These are phyloP conservation scores for Exophiala lecanii-corni DNA, from an alignment of 2,329 filamentous ascomycete genomes.

Conservation along the genomic window DNA sequence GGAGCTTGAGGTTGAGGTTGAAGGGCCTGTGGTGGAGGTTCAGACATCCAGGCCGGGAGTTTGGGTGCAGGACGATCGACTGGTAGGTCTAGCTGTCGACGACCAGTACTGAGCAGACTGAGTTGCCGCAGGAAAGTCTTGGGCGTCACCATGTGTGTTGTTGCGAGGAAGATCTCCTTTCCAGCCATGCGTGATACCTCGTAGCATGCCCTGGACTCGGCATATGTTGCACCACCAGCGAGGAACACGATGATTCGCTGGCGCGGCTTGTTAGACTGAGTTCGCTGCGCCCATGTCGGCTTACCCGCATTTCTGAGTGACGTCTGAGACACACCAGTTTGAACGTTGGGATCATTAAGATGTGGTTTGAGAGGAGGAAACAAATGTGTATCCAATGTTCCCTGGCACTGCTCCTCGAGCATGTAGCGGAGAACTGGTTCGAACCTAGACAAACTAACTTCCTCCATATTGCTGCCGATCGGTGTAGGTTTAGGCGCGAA, in stretches of 20 bases:
- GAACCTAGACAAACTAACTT: constrained; percentile 81
- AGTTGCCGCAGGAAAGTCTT: constrained; percentile 77
- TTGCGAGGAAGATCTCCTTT: constrained; percentile 81
- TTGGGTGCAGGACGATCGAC: constrained; percentile 73
- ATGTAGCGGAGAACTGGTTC: constrained; percentile 77
- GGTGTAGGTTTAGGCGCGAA: constrained; percentile 55
- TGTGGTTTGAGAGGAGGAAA: constrained; percentile 74
- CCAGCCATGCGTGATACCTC: constrained; percentile 68
- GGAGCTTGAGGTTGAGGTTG: constrained; percentile 22
- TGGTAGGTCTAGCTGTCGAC: constrained; percentile 72
- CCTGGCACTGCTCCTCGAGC: constrained; percentile 68
- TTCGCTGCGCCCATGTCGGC: constrained; percentile 87
- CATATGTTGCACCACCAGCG: constrained; percentile 91
- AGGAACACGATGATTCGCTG: constrained; percentile 92
- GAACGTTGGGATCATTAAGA: constrained; percentile 42
- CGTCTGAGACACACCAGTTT: constrained; percentile 56
- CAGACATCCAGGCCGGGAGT: constrained; percentile 74
- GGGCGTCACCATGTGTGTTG: constrained; percentile 89
- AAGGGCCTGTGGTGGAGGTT: constrained; percentile 44
- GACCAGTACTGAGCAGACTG: constrained; percentile 70
- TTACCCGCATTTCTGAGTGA: constrained; percentile 80
- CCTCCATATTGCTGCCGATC: constrained; percentile 48
- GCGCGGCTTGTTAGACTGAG: constrained; percentile 70
- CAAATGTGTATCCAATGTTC: constrained; percentile 58
- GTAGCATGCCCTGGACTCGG: constrained; percentile 84